Evolutionary conservation across 495 filamentous ascomycete species (phyloP), one percentile per base, ranked within the genome.

Genomic region (Chaetomium cochliodes): DNA sequence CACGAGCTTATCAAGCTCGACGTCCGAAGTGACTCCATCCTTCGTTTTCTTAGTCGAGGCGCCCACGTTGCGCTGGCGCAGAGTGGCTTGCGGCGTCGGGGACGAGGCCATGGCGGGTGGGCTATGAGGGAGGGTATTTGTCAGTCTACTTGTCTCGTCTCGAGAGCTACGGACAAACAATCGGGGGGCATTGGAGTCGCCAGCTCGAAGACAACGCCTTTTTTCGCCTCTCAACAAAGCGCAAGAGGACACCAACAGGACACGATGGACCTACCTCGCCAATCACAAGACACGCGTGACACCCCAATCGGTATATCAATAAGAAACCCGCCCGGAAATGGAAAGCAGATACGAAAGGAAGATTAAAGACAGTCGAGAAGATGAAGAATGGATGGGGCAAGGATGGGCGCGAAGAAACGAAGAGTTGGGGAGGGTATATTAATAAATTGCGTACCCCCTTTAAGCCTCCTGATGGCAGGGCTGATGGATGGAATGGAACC

Each of bases 31-130:
- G 3, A 68, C 67, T 60, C 69, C 67, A 66, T 78, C 75, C 59
- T 75, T 79, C 61, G 77, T 72, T 71, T 83, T 84, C 67, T 81
- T 83, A 16, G 68, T 63, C 60, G 77, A 68, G 63, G 68, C 71
- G 60, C 70, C 73, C 61, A 83, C 80, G 60, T 80, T 82, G 64
- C 83, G 75, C 74, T 85, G 83, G 69, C 83, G 81, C 73, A 84
- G 69, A 70, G 78, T 79, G 67, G 81, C 80, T 70, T 81, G 78
- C 58, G 79, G 78, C 62, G 77, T 71, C 60, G 78, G 62, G 23
- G 61, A 41, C 26, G 64, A 62, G 53, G 72, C 73, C 79, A 80
- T 82, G 68, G 41, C 67, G 70, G 70, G 69, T 63, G 69, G 58
- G 51, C 60, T 62, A 58, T 5, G 22, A 42, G 37, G 18, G 9